These are phyloP conservation scores for Aspergillus fructus DNA, from an alignment of 2,329 filamentous ascomycete species.

Conservation along the genomic window DNA sequence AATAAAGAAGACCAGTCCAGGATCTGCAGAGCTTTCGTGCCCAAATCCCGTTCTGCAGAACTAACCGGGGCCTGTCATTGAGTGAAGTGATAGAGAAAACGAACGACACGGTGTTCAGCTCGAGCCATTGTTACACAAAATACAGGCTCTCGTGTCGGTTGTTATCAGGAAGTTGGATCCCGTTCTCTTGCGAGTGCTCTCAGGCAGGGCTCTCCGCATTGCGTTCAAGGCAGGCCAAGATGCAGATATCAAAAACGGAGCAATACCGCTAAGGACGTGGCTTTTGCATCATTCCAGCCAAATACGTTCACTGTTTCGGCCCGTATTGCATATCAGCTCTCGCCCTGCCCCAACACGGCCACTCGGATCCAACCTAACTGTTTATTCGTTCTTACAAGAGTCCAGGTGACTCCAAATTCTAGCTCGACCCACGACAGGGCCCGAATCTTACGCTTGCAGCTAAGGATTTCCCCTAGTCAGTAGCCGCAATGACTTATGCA, in stretches of 20 bases:
- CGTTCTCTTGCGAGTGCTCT: slow-evolving; percentile 36
- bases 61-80: slow-evolving; percentile 12
- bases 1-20: slow-evolving; percentile 20
- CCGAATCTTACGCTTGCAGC: slow-evolving; percentile 29
- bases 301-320: slow-evolving; percentile 29
- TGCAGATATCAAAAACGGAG: slow-evolving; percentile 43
- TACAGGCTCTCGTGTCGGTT: slow-evolving; percentile 20
- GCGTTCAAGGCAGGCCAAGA: slow-evolving; percentile 42
- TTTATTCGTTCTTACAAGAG: slow-evolving; percentile 34
- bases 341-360: slow-evolving; percentile 28
- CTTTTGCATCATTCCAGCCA: slow-evolving; percentile 33
- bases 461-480: slow-evolving; percentile 30
- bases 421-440: slow-evolving; percentile 31
- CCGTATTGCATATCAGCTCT: slow-evolving; percentile 32
- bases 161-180: slow-evolving; percentile 24
- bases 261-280: slow-evolving; percentile 42
- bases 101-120: slow-evolving; percentile 13
- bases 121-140: slow-evolving; percentile 22
- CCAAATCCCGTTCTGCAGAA: slow-evolving; percentile 16
- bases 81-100: slow-evolving; percentile 11
- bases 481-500: slow-evolving; percentile 40
- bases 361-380: slow-evolving; percentile 29
- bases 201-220: slow-evolving; percentile 43
- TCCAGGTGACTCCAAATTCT: slow-evolving; percentile 42
- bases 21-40: slow-evolving; percentile 12